Evolutionary conservation across 129 eudicot species (phyloP), one percentile per base, ranked within the genome.

Genomic region (Scalesia atractyloides): DNA sequence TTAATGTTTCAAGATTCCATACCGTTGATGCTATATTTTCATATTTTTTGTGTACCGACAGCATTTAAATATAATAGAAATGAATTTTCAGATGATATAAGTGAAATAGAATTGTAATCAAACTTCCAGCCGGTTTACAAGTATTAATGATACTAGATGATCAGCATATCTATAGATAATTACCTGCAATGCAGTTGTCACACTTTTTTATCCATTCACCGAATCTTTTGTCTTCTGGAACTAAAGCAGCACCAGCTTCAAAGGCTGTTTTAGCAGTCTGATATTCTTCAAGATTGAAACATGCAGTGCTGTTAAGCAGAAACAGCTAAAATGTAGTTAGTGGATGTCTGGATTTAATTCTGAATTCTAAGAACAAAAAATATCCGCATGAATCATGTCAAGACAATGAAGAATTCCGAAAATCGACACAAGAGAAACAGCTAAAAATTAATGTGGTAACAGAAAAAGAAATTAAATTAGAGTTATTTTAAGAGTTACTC

Each of bases 251-350:
- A 51, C 97, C 97, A 60, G 84, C 72, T 76, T 74, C 88, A 79
- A 91, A 77, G 49, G 97, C 90, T 30, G 81, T 46, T 84, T 91
- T 91, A 15, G 97, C 96, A 66, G 96, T 84, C 58, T 86, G 83
- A 66, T 86, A 91, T 44, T 88, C 92, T 82, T 84, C 96, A 69
- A 91, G 96, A 77, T 84, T 84, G 65, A 91, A 59, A 41, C 92
- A 86, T 15, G 97, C 97, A 54, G 68, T 65, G 73, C 97, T 91
- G 85, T 51, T 22, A 24, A 58, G 5, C 53, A 50, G 50, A 70
- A 43, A 68, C 34, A 78, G 15, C 14, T 8, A 18, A 41, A 67
- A 18, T 5, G 20, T 51, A 68, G 56, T 60, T 65, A 47, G 17
- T 39, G 17, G 18, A 70, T 22, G 51, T 26, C 26, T 39, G 17